Base-by-base conservation (phyloP, 192 early-diverging fungal genomes). In the Entomortierella beljakovae region DNA sequence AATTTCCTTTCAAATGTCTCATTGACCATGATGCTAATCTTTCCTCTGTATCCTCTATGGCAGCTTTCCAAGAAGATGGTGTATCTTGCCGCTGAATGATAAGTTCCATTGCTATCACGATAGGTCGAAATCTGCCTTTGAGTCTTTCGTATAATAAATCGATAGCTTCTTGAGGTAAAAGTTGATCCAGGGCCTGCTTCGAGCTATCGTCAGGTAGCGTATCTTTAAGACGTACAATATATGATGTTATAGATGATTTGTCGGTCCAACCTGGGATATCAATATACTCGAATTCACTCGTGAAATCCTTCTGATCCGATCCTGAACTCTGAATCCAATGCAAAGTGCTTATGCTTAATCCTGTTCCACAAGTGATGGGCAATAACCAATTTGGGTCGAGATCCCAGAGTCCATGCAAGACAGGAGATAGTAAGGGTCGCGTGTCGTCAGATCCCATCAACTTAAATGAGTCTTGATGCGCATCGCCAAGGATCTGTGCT, bases 271-370 rank as follows among this genome's bases (percentile, higher is more conserved):
- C 57, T 22, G 68, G 68, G 43, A 70, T 61, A 16, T 70, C 68
- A 3, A 64, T 16, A 34, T 63, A 63, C n/a, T 69, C 57, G 52
- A 52, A 69, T 16, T 26, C 40, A 15, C 29, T 68, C 10, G 62
- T 65, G 56, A 56, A 66, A 34, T 72, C 62, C 57, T 66, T 66
- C 34, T 66, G 71, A 54, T 63, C 71, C 51, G 63, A 73, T n/a
- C 57, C 57, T n/a, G 57, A 73, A 34, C 63, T 65, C 71, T 70
- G 68, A 26, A 70, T 58, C 68, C 57, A 70, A 58, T 51, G 1
- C 57, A 23, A 0, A n/a, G n/a, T n/a, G n/a, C n/a, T n/a, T n/a
- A n/a, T n/a, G n/a, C n/a, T n/a, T n/a, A n/a, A n/a, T n/a, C 53
- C 61, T 2, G 48, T 72, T 2, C 70, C 55, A 31, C 56, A 71